Evolutionary conservation across 2,329 filamentous ascomycete species (phyloP), one percentile per base, ranked within the genome.

Genomic region (Pseudocercospora musae): DNA sequence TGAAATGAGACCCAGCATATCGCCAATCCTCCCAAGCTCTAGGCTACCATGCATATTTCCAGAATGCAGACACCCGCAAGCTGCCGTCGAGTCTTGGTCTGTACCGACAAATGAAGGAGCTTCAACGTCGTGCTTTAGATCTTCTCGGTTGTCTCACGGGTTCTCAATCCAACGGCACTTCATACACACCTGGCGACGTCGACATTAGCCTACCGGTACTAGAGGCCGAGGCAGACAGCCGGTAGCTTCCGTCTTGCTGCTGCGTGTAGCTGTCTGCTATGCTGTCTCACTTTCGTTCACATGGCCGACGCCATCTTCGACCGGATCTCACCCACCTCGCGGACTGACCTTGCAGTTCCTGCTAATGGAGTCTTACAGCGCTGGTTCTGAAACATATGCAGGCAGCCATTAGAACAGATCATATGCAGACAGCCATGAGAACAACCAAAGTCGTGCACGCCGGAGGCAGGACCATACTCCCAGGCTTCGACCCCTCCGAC

Each of bases 31-130:
- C 50, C 21, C 27, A n/a, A 31, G 25, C 50, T 18, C 50, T 54
- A 54, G 52, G 52, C 40, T 54, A 54, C 52, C 52, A 54, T 40
- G 27, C 23, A n/a, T n/a, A 20, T 33, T 8, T 33, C 18, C 8
- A n/a, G 31, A 33, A 54, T 54, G 52, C 52, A 31, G 29, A n/a
- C 29, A 20, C 21, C 27, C 52, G 20, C 52, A 33, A 23, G 52
- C 21, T 21, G 21, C 49, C 49, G 49, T 53, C 49, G 23, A 27
- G 20, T 37, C 23, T 37, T 54, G 52, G 52, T 54, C 29, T 8
- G 7, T 18, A 37, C 33, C 11, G 52, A 54, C 52, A 23, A 54
- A 54, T 54, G 52, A 23, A 54, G 52, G 52, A 54, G 52, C 52
- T 25, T 40, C 27, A 25, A 20, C 31, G 11, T 37, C 13, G 25